These are phyloP conservation scores for Candida boidinii DNA, from an alignment of 805 yeast species.

Conservation along the genomic window DNA sequence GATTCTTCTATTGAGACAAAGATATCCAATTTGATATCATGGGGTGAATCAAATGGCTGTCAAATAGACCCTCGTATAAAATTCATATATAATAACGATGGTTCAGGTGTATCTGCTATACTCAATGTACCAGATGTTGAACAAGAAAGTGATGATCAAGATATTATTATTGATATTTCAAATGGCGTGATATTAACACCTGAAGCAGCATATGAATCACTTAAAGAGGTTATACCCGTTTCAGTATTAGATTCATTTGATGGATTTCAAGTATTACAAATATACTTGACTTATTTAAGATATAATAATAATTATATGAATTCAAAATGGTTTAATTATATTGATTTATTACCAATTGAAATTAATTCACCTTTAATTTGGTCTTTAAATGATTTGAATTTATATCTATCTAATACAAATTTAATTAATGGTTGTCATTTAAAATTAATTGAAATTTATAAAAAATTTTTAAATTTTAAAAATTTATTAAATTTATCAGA, in stretches of 20 bases:
- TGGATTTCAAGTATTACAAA: slow-evolving; percentile 4
- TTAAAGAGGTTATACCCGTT: background rate
- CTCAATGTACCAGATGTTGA: background rate
- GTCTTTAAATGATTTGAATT: slow-evolving; percentile 37
- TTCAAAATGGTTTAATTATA: slow-evolving; percentile 20
- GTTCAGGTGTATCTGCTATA: too few species aligned
- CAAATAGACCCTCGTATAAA: slow-evolving; percentile 24
- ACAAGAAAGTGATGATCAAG: background rate
- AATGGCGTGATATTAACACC: slow-evolving; percentile 15
- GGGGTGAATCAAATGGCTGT: slow-evolving; percentile 33
- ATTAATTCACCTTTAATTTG: slow-evolving; percentile 59
- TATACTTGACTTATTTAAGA: slow-evolving; percentile 14
- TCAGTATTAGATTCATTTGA: slow-evolving; percentile 4
- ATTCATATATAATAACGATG: slow-evolving; percentile 16
- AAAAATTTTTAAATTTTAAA: slow-evolving; percentile 39
- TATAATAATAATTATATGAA: slow-evolving; percentile 1
- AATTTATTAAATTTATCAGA: background rate
- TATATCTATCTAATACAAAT: slow-evolving; percentile 57
- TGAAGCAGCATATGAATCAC: slow-evolving; percentile 8
- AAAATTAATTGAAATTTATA: slow-evolving; percentile 33
- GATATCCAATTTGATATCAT: too few species aligned
- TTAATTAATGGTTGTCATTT: slow-evolving; percentile 39
- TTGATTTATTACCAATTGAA: slow-evolving; percentile 36
- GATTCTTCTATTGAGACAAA: too few species aligned
- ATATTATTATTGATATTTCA: slow-evolving; percentile 12